phyloP scores from a whole-genome alignment of 129 eudicot genomes.

The Tagetes patula region DNA sequence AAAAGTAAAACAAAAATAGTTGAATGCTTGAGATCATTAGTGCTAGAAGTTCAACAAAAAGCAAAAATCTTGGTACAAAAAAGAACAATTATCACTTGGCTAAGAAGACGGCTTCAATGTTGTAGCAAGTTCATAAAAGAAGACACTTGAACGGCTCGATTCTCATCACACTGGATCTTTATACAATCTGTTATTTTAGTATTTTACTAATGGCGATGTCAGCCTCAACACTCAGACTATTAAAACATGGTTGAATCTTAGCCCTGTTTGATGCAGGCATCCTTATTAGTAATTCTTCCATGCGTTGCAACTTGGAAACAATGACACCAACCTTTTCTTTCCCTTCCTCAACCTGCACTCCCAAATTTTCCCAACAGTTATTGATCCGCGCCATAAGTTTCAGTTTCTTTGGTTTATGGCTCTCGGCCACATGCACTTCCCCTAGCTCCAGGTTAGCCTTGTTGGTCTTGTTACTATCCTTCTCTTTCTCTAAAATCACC shows the following conservation, averaged over 20 bases:
- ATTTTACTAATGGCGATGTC: background rate
- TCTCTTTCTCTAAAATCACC: background rate
- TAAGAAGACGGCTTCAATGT: background rate
- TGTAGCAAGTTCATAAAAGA: background rate
- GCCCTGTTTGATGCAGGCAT: background rate
- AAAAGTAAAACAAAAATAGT: too few relatives aligned
- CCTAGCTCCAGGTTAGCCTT: background rate
- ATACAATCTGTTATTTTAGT: background rate
- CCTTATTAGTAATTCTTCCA: background rate
- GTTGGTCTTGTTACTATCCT: background rate
- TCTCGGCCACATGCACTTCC: background rate
- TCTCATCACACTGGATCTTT: constrained; percentile 15
- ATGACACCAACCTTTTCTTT: background rate
- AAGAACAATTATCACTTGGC: background rate
- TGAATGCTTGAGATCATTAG: background rate
- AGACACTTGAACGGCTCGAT: background rate
- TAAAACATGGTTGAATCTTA: constrained; percentile 5
- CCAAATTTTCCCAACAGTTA: background rate
- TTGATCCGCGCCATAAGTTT: background rate
- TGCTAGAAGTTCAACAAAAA: background rate
- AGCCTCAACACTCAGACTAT: constrained; percentile 9
- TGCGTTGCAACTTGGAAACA: background rate
- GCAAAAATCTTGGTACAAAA: background rate
- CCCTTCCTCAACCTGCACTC: background rate
- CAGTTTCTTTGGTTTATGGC: background rate